These are phyloP conservation scores for Alternaria ethzedia DNA, from an alignment of 2,329 filamentous ascomycete genomes.

Conservation along the genomic window DNA sequence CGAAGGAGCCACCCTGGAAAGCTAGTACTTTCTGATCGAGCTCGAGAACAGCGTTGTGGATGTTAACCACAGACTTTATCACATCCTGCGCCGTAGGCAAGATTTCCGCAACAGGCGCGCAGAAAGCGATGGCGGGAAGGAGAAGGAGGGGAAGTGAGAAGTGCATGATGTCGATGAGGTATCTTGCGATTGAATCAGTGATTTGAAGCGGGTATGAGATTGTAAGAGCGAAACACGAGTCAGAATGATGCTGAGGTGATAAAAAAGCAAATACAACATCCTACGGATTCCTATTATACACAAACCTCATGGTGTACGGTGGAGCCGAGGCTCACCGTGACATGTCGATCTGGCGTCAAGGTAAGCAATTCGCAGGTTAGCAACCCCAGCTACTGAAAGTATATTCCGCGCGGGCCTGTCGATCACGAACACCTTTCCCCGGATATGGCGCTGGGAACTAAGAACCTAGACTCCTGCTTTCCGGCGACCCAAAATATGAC, in stretches of 20 bases:
- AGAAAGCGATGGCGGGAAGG: conserved; percentile 1
- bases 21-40: conserved; percentile 14
- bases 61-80: conserved; percentile 15
- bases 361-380: neutral
- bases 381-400: neutral
- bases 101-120: neutral
- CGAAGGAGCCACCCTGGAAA: conserved; percentile 8
- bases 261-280: neutral
- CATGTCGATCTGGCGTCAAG: neutral
- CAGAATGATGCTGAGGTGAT: neutral
- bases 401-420: neutral
- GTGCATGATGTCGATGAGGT: neutral
- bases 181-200: neutral
- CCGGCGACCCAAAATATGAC: neutral
- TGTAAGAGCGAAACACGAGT: neutral
- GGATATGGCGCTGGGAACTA: neutral
- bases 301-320: neutral
- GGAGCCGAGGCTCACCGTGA: neutral
- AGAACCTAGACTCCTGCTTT: neutral
- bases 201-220: neutral
- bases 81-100: conserved; percentile 2
- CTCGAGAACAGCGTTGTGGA: conserved; percentile 20
- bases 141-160: neutral
- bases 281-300: neutral
- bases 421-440: neutral